Evolutionary conservation across 257 asterid species (phyloP), one percentile per base, ranked within the genome.

Genomic region (Gentiana straminea): DNA sequence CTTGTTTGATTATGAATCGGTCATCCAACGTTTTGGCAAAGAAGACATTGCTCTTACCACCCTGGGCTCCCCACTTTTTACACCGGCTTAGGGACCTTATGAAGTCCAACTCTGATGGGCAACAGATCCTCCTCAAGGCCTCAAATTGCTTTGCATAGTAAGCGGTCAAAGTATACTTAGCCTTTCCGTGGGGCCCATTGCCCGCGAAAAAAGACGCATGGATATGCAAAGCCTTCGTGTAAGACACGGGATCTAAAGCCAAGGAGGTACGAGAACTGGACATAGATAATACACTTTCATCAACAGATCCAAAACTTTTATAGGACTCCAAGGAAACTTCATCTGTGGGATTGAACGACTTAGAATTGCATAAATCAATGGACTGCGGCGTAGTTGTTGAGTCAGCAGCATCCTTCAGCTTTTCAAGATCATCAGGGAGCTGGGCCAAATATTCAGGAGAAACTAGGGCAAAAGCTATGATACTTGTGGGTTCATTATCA

Each of bases 61-160:
- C 97, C 77, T 91, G 98, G 47, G 98, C 98, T 63, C 97, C 98
- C 98, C 98, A 91, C 73, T 91, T 91, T 84, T 87, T 87, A 49
- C 95, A 84, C 15, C 98, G 86, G 66, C 98, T 85, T 52, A 91
- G 90, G 52, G 97, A 91, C 66, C 95, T 74, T 49, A 84, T 53
- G 44, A 60, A 91, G 63, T 91, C 97, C 73, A 75, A 64, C 80
- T 87, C 97, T 2, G 89, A 84, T 24, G 98, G 95, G 55, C 97
- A 91, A 64, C 90, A 79, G 33, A 83, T 75, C 79, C 77, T 77
- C 80, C 98, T 76, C 75, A 91, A 73, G 36, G 94, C 90, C 61
- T 87, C 95, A 61, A 91, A 91, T 36, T 82, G 82, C 79, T 77
- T 87, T 4, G 94, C 98, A 64, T 71, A 83, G 64, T 91, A 91